Base-by-base conservation (phyloP, 2,329 filamentous ascomycete genomes). In the Claviceps pazoutovae region DNA sequence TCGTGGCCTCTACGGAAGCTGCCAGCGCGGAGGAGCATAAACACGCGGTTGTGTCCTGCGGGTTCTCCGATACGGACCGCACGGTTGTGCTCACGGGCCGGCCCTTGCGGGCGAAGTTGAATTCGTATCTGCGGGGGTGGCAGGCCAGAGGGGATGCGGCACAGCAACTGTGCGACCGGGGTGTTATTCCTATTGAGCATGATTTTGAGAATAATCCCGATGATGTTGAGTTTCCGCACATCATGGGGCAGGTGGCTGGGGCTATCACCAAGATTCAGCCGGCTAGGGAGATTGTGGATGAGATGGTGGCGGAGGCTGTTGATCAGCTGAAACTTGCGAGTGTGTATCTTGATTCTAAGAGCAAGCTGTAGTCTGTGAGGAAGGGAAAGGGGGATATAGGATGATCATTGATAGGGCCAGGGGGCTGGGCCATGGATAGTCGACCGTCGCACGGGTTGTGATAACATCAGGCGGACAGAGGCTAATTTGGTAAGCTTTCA, bases 201-300 rank as follows among this genome's bases (percentile, higher is more conserved):
- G 91, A 97, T 63, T 73, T 95, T 61, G 87, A 95, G 48, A 76
- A 88, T 51, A 86, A 84, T 1, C 54, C 45, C 26, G 83, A 82
- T 51, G 88, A 95, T 42, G 72, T 95, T 13, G 91, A 96, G 62
- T 73, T 86, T 52, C 91, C 91, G 13, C 89, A 91, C 67, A 65
- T 96, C 62, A 96, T 96, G 91, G 91, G 91, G 1, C 88, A 95
- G 71, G 90, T 96, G 8, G 86, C 88, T 1, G 90, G 86, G 1
- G 76, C 83, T 1, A 86, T 96, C 53, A 67, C 71, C 37, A 80
- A 83, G 58, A 79, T 96, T 54, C 82, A 93, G 72, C 88, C 90
- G 0, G 91, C 91, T 0, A 78, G 73, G 46, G 77, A 83, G 57
- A 95, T 97, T 70, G 82, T 97, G n/a, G 78, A 82, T 55, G 88